A percentile compares a stretch with the other conserved stretches of the same genome.
These are phyloP conservation scores for Schizochytrium sp. DNA, from an alignment of 108 stramenopile species.

Conservation along the genomic window DNA sequence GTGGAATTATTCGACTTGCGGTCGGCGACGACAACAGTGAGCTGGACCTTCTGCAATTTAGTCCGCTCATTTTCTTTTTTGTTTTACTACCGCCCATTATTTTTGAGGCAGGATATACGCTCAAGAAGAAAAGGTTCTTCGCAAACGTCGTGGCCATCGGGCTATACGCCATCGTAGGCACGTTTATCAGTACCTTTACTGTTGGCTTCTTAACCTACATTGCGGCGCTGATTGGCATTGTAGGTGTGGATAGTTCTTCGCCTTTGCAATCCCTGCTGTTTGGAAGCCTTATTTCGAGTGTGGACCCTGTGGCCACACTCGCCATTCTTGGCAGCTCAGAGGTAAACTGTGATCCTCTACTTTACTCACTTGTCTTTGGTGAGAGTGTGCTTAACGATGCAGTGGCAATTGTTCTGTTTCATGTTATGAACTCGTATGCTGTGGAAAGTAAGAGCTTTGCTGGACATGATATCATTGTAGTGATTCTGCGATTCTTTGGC, in stretches of 20 bases:
- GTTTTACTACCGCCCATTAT: slow-evolving; percentile 95
- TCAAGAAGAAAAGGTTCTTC: slow-evolving; percentile 88
- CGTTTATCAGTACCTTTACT: slow-evolving; percentile 90
- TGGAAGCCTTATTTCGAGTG: slow-evolving; percentile 91
- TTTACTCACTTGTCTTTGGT: slow-evolving; percentile 95
- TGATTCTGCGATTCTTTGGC: slow-evolving; percentile 81
- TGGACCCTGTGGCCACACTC: slow-evolving; percentile 96
- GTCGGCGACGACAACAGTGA: slow-evolving; percentile 70
- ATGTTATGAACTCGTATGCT: slow-evolving; percentile 88
- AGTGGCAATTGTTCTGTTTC: slow-evolving; percentile 95
- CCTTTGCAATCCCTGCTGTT: slow-evolving; percentile 95
- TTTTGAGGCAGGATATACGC: slow-evolving; percentile 95
- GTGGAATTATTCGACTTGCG: slow-evolving; percentile 80
- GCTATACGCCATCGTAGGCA: slow-evolving; percentile 91
- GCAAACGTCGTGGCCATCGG: slow-evolving; percentile 92
- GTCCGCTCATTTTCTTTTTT: slow-evolving; percentile 96
- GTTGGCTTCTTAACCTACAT: slow-evolving; percentile 88
- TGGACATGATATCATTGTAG: slow-evolving; percentile 69
- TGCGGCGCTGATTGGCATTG: slow-evolving; percentile 81
- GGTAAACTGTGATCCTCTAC: slow-evolving; percentile 88
- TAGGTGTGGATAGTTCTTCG: slow-evolving; percentile 84
- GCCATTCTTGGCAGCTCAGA: slow-evolving; percentile 85
- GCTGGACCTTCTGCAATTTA: slow-evolving; percentile 81
- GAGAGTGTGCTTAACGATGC: slow-evolving; percentile 97
- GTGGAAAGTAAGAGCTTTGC: slow-evolving; percentile 37